Percentiles rank a stretch among this genome's conserved stretches.
These are phyloP conservation scores for Podospora appendiculata DNA, from an alignment of 495 filamentous ascomycete species.

Conservation along the genomic window DNA sequence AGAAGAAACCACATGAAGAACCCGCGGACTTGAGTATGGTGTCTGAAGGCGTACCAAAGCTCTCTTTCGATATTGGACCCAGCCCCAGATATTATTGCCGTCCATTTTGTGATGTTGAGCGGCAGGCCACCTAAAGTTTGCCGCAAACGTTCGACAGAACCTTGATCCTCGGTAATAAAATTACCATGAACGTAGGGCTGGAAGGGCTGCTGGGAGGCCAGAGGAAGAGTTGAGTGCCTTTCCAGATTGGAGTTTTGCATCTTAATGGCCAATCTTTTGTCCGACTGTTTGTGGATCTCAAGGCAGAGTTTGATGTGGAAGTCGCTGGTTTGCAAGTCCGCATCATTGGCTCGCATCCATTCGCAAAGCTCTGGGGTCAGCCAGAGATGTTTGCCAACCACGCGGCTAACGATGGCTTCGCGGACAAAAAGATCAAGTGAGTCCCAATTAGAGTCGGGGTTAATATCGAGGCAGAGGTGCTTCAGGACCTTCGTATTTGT, in stretches of 20 bases:
- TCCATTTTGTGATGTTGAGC: conserved; percentile 11
- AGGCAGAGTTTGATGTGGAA: conserved; percentile 11
- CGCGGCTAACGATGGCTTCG: conserved; percentile 6
- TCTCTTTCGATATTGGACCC: conserved; percentile 18
- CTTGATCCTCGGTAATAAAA: too few relatives aligned
- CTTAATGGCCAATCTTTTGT: not conserved
- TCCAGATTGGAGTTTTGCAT: not conserved
- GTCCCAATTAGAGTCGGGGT: conserved; percentile 14
- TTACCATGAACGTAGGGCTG: too few relatives aligned
- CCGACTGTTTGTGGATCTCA: not conserved
- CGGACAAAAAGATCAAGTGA: conserved; percentile 3
- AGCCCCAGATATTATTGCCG: conserved; percentile 15
- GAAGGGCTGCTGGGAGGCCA: too few relatives aligned
- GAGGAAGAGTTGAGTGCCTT: not conserved
- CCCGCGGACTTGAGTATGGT: not conserved
- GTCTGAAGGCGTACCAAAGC: conserved; percentile 13
- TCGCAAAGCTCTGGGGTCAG: not conserved
- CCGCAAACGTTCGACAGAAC: too few relatives aligned
- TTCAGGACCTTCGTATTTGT: conserved; percentile 7
- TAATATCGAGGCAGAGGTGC: conserved; percentile 12
- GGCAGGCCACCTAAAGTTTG: not conserved
- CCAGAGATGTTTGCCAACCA: not conserved
- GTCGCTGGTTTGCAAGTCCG: conserved; percentile 5
- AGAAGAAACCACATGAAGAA: conserved; percentile 2
- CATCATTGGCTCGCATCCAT: conserved; percentile 1